Evolutionary conservation across 2,329 filamentous ascomycete genomes (phyloP), one percentile per base, ranked within the genome.

Genomic region (Thyridium curvatum): DNA sequence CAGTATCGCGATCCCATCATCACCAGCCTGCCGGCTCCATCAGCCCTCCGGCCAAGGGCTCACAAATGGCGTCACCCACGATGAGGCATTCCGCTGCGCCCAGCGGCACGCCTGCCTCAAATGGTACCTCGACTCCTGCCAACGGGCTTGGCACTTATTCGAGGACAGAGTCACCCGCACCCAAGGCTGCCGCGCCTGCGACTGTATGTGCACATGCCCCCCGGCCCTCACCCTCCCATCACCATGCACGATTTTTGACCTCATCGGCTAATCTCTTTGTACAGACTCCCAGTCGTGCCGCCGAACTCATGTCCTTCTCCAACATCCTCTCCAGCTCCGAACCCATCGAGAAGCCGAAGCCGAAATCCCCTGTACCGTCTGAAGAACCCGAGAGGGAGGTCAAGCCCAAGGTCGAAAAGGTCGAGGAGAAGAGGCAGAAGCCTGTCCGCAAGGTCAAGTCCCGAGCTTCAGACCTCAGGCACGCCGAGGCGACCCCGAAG

Each of bases 281-380:
- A 29, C 59, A 89, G 77, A 84, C 84, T 36, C 77, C 84, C 2
- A 80, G 78, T 49, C 81, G 89, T 58, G 73, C 82, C 31, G 82
- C 84, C 42, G 86, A 94, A 58, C 85, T 90, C 38, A 96, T 96
- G 90, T 93, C 90, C 5, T 93, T 97, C 55, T 93, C 88, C 48
- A 96, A 90, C 58, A 94, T 97, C 43, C 81, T 97, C 32, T 91
- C 88, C 4, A 89, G 79, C 49, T 74, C 85, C 40, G 82, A 88
- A 40, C 80, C 84, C 38, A 71, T 77, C 30, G 67, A 71, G 3
- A 71, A 71, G 44, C 70, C 74, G 8, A 72, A 66, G 48, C 57
- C 64, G 12, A 68, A 66, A 32, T 68, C 71, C 26, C 66, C 66
- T 3, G 53, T 64, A 15, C 53, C 52, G 41, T 54, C 29, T 26